Conservation (phyloP, 2,329 filamentous ascomycete species). For the Diaporthe sp. region DNA sequence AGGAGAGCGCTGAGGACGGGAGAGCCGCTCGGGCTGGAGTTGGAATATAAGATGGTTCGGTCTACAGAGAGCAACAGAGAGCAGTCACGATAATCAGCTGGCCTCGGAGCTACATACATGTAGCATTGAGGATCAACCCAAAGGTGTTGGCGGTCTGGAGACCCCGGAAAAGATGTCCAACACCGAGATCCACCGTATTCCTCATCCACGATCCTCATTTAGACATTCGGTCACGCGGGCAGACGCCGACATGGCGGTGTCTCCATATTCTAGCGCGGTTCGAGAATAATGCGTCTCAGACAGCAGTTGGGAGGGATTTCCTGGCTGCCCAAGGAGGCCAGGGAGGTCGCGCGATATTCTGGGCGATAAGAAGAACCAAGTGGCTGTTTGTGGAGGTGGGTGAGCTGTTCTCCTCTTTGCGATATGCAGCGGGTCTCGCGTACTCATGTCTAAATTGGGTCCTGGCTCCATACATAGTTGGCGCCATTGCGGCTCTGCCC, state of each 20-base stretch:
- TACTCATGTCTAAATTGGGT: conserved; percentile 22
- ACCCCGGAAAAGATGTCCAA: conserved; percentile 25
- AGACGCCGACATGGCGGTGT: conserved; percentile 37
- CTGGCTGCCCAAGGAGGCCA: neutral
- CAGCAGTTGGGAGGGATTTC: conserved; percentile 3
- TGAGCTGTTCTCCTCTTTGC: conserved; percentile 28
- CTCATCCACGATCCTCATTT: conserved; percentile 26
- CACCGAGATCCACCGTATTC: conserved; percentile 23
- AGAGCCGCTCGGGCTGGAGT: conserved; percentile 6
- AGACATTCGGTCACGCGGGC: conserved; percentile 27
- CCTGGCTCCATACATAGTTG: conserved; percentile 16
- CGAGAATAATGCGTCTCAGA: conserved; percentile 30
- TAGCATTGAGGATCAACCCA: neutral
- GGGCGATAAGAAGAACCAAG: conserved; percentile 26
- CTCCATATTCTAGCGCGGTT: conserved; percentile 29
- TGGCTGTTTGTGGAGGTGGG: conserved; percentile 26
- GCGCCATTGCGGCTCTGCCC: conserved; percentile 8
- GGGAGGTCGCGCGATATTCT: conserved; percentile 19
- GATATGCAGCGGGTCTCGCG: conserved; percentile 22
- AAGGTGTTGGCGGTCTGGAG: conserved; percentile 27
- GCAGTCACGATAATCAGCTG: conserved; percentile 24
- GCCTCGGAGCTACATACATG: neutral
- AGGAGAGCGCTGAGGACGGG: neutral
- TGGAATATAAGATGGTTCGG: conserved; percentile 12
- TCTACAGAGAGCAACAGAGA: neutral